Conservation (phyloP, 2,329 filamentous ascomycete species). For the Aspergillus hiratsukae region DNA sequence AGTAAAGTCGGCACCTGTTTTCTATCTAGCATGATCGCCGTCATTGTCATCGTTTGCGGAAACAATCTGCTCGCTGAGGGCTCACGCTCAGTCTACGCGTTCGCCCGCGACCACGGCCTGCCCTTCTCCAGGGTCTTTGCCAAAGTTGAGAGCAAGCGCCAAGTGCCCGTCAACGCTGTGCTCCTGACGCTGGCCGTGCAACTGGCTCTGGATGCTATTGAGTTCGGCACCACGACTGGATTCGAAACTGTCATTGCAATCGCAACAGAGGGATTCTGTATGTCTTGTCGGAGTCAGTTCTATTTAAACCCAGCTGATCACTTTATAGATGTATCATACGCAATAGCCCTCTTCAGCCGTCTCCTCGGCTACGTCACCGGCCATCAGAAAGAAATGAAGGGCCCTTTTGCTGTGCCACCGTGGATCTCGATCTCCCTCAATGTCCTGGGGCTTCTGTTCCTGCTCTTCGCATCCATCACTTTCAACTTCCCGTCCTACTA, state of each 20-base stretch:
- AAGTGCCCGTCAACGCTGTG: constrained; percentile 49
- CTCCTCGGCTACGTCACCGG: constrained; percentile 45
- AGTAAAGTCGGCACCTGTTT: constrained; percentile 44
- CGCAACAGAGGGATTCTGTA: constrained; percentile 54
- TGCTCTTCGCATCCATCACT: constrained; percentile 52
- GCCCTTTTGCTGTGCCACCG: constrained; percentile 40
- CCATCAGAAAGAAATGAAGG: constrained; percentile 33
- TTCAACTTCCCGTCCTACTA: constrained; percentile 52
- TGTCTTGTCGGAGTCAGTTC: constrained; percentile 11
- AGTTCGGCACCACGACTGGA: constrained; percentile 52
- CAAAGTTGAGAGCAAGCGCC: constrained; percentile 43
- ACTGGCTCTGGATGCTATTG: constrained; percentile 51
- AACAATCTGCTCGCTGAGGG: constrained; percentile 48
- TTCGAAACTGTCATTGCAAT: constrained; percentile 56
- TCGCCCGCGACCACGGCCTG: constrained; percentile 50
- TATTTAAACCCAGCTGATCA: neutral
- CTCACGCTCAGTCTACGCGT: constrained; percentile 43
- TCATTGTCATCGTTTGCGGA: constrained; percentile 46
- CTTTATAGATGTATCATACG: constrained; percentile 50
- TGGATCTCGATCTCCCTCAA: constrained; percentile 47
- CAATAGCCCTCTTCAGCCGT: constrained; percentile 51
- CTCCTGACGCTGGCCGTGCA: constrained; percentile 47
- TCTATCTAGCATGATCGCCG: constrained; percentile 44
- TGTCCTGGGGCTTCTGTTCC: constrained; percentile 47
- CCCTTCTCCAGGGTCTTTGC: constrained; percentile 48